Conservation (phyloP, 805 yeast genomes). For the Komagataella kurtzmanii region DNA sequence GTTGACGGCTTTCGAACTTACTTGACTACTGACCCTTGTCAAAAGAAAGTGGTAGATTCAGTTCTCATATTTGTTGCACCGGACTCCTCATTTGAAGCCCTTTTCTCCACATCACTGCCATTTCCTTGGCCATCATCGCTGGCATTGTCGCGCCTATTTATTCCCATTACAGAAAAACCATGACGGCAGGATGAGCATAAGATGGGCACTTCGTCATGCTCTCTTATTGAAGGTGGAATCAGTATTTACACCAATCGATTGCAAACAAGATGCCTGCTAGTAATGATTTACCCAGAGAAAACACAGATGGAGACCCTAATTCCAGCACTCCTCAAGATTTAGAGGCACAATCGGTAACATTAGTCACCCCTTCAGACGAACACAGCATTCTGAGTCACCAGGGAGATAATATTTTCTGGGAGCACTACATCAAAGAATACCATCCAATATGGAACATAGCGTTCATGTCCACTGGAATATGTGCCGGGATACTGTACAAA, state of each 20-base stretch:
- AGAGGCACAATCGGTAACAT: background rate
- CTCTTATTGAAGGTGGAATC: too few relatives aligned
- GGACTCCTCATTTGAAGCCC: background rate
- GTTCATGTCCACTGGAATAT: conserved; percentile 81
- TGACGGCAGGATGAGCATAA: background rate
- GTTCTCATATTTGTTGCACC: too few relatives aligned
- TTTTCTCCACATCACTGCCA: background rate
- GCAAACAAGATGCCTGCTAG: background rate
- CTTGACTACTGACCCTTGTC: background rate
- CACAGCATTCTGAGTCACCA: background rate
- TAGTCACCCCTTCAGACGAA: background rate
- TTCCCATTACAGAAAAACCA: background rate
- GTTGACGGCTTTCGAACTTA: background rate
- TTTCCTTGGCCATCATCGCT: background rate
- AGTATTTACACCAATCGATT: too few relatives aligned
- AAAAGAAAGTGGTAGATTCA: too few relatives aligned
- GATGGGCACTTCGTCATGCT: background rate
- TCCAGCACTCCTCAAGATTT: background rate
- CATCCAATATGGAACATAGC: conserved; percentile 54
- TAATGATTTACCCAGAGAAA: background rate
- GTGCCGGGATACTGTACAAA: conserved; percentile 41
- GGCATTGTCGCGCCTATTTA: background rate
- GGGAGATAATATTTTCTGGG: background rate
- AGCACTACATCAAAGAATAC: conserved; percentile 12
- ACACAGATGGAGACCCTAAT: background rate